Base-by-base conservation (phyloP, 306 rosid species). In the Herpetospermum pedunculosum region DNA sequence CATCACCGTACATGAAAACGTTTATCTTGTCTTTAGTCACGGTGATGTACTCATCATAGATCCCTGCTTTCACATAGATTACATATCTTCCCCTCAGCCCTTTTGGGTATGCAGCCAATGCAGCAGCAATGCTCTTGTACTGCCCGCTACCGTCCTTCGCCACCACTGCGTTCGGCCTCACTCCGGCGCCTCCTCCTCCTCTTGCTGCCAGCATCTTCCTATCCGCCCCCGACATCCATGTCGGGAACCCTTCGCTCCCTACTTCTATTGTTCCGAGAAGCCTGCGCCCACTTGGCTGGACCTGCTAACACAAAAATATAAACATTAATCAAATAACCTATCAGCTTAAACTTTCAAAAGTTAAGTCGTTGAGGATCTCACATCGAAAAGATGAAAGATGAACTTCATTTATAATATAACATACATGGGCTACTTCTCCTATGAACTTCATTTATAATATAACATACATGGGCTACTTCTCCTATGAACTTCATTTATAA, bases 111-210 rank as follows among this genome's bases (percentile, higher is more conserved):
- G 89, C 76, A 0, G 37, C 78, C 37, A 92, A 70, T 12, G 91
- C 96, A 0, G 70, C 91, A 0, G 12, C 70, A 32, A 92, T 78
- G 74, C 78, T 89, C 15, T 43, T 92, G 46, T 64, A 87, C 2
- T 77, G 82, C 0, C 96, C 92, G 11, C 80, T 83, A 1, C 96
- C 92, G 47, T 91, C 97, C 75, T 89, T 78, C n/a, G 97, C 97
- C 38, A 91, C 97, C 4, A 92, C 76, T 0, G 25, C 91, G 10
- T 89, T 83, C 0, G 91, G 83, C 14, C 0, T 35, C 3, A 83
- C 0, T 0, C 11, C 0, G 2, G 1, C 11, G 10, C n/a, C 9
- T 0, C 79, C 48, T 30, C 47, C 80, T 80, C 2, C 29, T 3
- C 0, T 69, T 0, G 2, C 0, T 0, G 34, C 85, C 83, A 91